Evolutionary conservation across 1,139 yeast genomes (phyloP).

Genomic region (Diutina ranongensis): DNA sequence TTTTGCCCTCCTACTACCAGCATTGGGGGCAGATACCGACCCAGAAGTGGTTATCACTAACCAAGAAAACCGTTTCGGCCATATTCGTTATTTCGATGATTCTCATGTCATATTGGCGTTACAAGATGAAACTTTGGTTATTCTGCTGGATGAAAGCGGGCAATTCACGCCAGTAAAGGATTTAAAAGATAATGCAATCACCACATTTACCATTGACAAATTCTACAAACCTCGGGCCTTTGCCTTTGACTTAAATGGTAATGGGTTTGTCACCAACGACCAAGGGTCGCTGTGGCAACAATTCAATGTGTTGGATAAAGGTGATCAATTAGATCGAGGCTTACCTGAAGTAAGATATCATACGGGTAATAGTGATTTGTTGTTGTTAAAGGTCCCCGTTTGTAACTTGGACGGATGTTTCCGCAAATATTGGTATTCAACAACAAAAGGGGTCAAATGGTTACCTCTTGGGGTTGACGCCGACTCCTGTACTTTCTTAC

Average conservation of each 20-base stretch:
- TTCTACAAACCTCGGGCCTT: slow-evolving; percentile 38
- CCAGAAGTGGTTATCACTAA: not conserved
- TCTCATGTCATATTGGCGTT: slow-evolving; percentile 36
- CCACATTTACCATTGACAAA: slow-evolving; percentile 30
- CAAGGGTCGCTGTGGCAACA: slow-evolving; percentile 46
- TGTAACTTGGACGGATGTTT: slow-evolving; percentile 30
- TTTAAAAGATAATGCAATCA: slow-evolving; percentile 16
- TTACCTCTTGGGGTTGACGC: slow-evolving; percentile 26
- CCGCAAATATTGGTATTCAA: slow-evolving; percentile 33
- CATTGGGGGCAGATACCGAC: not conserved
- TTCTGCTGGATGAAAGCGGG: slow-evolving; percentile 39
- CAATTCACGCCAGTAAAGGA: slow-evolving; percentile 33
- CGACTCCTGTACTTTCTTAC: slow-evolving; percentile 41
- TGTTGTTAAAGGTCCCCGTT: slow-evolving; percentile 25
- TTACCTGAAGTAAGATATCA: slow-evolving; percentile 22
- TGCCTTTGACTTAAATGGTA: slow-evolving; percentile 26
- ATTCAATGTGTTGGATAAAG: slow-evolving; percentile 17
- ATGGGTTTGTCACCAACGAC: slow-evolving; percentile 44
- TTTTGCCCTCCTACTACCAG: not conserved
- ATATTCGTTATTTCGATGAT: slow-evolving; percentile 41
- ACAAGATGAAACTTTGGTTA: slow-evolving; percentile 17
- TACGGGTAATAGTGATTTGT: slow-evolving; percentile 25
- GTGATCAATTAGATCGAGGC: slow-evolving; percentile 6
- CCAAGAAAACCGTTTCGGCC: not conserved
- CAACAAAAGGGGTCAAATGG: slow-evolving; percentile 37